phyloP scores from a whole-genome alignment of 2,329 filamentous ascomycete species.

The Trichoderma asperellum region DNA sequence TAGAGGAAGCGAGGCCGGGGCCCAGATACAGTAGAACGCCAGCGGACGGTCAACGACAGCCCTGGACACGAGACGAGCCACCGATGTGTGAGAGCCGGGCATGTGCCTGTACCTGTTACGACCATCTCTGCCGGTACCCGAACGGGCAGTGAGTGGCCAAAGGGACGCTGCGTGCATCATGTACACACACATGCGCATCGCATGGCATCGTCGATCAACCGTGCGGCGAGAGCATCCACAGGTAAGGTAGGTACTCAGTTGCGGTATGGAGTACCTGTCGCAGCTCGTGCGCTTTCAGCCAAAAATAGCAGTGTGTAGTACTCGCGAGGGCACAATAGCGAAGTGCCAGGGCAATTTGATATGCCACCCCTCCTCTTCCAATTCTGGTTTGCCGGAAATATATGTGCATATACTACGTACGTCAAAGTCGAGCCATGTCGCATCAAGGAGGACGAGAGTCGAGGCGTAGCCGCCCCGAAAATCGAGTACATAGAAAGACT shows the following conservation, averaged over 20 bases:
- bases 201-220: slow-evolving; percentile 9
- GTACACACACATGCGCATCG: background rate
- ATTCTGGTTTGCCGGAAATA: background rate
- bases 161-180: background rate
- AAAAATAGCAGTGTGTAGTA: background rate
- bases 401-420: background rate
- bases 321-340: background rate
- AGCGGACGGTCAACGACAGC: background rate
- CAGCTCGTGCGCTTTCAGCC: background rate
- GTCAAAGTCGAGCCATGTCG: background rate
- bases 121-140: background rate
- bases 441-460: background rate
- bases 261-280: background rate
- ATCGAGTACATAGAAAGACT: background rate
- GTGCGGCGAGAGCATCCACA: background rate
- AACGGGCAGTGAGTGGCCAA: background rate
- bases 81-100: background rate
- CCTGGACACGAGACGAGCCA: background rate
- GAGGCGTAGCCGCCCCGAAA: background rate
- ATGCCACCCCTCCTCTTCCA: background rate
- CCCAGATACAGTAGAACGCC: background rate
- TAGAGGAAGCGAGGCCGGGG: background rate
- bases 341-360: background rate
- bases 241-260: too few relatives aligned
- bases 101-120: background rate